Conservation (phyloP, 192 early-diverging fungal species). For the Geranomyces michiganensis region DNA sequence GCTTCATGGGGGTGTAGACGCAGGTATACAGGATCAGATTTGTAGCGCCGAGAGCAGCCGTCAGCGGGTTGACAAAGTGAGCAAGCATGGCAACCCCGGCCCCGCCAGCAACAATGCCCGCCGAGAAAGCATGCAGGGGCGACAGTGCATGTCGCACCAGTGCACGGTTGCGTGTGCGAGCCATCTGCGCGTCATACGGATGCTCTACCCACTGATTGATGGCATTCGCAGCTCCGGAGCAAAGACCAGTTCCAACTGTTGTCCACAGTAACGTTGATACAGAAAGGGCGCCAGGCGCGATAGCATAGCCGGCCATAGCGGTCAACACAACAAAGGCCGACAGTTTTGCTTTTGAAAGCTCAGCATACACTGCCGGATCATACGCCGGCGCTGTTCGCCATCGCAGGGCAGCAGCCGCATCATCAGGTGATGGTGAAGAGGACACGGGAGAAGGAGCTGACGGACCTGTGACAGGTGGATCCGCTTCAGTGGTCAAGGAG, state of each 20-base stretch:
- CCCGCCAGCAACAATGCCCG: slow-evolving; percentile 71
- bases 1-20: slow-evolving; percentile 93
- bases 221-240: slow-evolving; percentile 86
- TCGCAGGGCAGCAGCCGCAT: slow-evolving; percentile 7
- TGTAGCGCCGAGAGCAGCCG: slow-evolving; percentile 75
- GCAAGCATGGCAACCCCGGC: slow-evolving; percentile 67
- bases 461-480: too few species aligned
- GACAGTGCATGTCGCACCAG: slow-evolving; percentile 74
- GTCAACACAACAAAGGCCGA: slow-evolving; percentile 89
- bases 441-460: too few species aligned
- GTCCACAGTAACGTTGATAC: slow-evolving; percentile 75
- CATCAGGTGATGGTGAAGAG: background rate
- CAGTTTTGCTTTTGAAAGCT: slow-evolving; percentile 85
- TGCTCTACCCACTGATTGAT: slow-evolving; percentile 96
- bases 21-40: slow-evolving; percentile 91
- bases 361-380: slow-evolving; percentile 59
- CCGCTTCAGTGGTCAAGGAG: too few species aligned
- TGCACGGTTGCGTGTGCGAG: slow-evolving; percentile 83
- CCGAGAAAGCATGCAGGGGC: slow-evolving; percentile 75
- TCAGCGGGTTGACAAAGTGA: slow-evolving; percentile 83
- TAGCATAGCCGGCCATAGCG: slow-evolving; percentile 92
- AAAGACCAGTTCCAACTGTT: slow-evolving; percentile 83
- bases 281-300: slow-evolving; percentile 72
- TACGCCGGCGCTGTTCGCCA: slow-evolving; percentile 23
- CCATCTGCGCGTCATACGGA: slow-evolving; percentile 98